Evolutionary conservation across 805 yeast species (phyloP), one percentile per base, ranked within the genome.

Genomic region (Pichia californica): DNA sequence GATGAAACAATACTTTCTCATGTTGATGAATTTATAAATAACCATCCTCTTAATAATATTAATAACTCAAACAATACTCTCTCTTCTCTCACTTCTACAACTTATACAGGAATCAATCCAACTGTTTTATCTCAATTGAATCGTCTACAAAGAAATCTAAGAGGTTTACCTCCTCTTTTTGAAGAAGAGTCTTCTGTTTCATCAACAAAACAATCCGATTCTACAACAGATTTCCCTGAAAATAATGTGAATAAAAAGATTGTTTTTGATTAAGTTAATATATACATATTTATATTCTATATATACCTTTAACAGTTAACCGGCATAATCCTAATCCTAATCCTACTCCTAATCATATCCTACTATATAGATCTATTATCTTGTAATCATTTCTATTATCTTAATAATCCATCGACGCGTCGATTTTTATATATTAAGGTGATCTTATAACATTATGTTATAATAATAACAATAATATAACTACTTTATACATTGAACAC

Each of bases 131-230:
- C 63, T 31, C 68, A 64, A 43, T 44, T 65, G 41, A 63, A 63
- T 41, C 59, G 69, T 47, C 51, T 64, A 27, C 67, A 63, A 44
- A 56, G 69, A 52, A 67, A 62, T 32, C 49, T 65, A 15, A 52
- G 67, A 43, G 69, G 69, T 3, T 42, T 65, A 28, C 67, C 67
- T 7, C 69, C 69, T 5, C 48, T 65, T 13, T 46, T 63, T 34
- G 45, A 56, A 15, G 66, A 58, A 19, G 53, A 51, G 14, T 19
- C 32, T 18, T 10, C 34, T 15, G 8, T 30, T 19, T 10, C 32
- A n/a, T n/a, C 20, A 39, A 18, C 23, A 10, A 18, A 30, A 14
- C n/a, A 13, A 7, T 14, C 23, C 15, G 31, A 40, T 18, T 11
- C 29, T 15, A 23, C 38, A 15, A 35, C 30, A 3, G 20, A 7